A percentile compares a stretch with the other conserved stretches of the same genome.
Evolutionary conservation across 1,284 basidiomycete genomes (phyloP).

Genomic region (Boletellus dicymbophilus): DNA sequence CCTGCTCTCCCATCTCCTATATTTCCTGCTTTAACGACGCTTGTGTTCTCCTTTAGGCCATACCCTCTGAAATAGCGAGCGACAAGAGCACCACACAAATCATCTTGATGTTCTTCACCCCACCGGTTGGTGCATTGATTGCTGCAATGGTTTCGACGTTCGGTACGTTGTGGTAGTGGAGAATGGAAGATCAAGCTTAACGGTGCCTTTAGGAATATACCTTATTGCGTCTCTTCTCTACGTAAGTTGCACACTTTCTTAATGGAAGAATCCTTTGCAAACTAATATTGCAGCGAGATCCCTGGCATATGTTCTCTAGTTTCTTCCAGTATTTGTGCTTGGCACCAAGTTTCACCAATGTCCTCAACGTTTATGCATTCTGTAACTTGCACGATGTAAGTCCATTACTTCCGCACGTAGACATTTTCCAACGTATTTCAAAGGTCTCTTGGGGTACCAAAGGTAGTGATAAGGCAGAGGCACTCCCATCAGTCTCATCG

Average conservation of each 20-base stretch:
- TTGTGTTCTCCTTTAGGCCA: constrained; percentile 42
- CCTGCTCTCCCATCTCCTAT: neutral
- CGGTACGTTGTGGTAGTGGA: constrained; percentile 43
- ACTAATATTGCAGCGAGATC: constrained; percentile 69
- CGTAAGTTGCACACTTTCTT: constrained; percentile 47
- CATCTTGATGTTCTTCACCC: constrained; percentile 62
- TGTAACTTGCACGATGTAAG: constrained; percentile 90
- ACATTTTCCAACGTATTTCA: constrained; percentile 9
- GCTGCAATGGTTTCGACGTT: constrained; percentile 90
- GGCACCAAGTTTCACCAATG: constrained; percentile 91
- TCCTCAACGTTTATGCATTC: constrained; percentile 96
- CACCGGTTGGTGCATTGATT: constrained; percentile 81
- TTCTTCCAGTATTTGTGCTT: constrained; percentile 92
- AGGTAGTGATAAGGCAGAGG: constrained; percentile 94
- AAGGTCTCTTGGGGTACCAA: constrained; percentile 94
- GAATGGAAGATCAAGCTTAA: neutral
- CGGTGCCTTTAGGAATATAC: constrained; percentile 63
- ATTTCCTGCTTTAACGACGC: neutral
- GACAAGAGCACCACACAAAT: constrained; percentile 47
- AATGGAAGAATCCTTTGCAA: neutral
- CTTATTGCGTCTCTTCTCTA: constrained; percentile 88
- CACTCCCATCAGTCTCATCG: constrained; percentile 88
- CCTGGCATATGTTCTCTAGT: constrained; percentile 98
- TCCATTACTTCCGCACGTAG: constrained; percentile 2
- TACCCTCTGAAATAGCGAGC: constrained; percentile 54